A percentile compares a stretch with the other conserved stretches of the same genome.
phyloP scores from a whole-genome alignment of 2,329 filamentous ascomycete species.

The Curvularia eragrostidis region DNA sequence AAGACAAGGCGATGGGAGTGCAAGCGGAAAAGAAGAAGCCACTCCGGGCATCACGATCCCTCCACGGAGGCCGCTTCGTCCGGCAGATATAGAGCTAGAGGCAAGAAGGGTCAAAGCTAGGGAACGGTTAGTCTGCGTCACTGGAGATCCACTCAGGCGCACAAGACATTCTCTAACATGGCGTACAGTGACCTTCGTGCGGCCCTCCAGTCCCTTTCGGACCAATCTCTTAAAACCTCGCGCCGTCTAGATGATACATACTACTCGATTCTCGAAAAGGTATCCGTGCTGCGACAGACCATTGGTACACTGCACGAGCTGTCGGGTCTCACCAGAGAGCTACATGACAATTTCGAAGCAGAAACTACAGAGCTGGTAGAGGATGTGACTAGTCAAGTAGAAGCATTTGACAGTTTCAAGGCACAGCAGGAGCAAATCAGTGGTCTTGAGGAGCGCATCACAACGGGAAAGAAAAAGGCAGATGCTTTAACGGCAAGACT shows the following conservation, averaged over 20 bases:
- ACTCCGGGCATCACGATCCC: constrained; percentile 24
- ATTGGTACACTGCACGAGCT: constrained; percentile 71
- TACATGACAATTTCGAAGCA: constrained; percentile 65
- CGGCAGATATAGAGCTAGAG: constrained; percentile 51
- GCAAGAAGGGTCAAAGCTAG: constrained; percentile 45
- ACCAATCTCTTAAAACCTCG: constrained; percentile 68
- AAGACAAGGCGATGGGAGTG: constrained; percentile 17
- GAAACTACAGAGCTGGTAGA: constrained; percentile 66
- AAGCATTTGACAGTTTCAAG: constrained; percentile 67
- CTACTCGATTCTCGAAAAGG: constrained; percentile 73
- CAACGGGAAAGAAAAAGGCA: constrained; percentile 65
- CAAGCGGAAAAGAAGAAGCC: constrained; percentile 14
- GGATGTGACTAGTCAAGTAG: constrained; percentile 68
- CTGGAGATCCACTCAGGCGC: neutral
- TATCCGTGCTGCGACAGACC: constrained; percentile 68
- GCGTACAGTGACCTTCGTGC: constrained; percentile 47
- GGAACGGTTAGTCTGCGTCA: constrained; percentile 42
- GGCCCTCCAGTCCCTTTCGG: constrained; percentile 58
- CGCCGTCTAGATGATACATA: constrained; percentile 75
- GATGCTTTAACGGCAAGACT: constrained; percentile 67
- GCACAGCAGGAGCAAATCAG: constrained; percentile 70
- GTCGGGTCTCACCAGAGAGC: constrained; percentile 65
- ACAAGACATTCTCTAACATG: constrained; percentile 24
- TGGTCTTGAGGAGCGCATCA: constrained; percentile 67
- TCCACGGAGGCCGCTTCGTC: constrained; percentile 41